Percentiles rank a stretch among this genome's conserved stretches.
These are phyloP conservation scores for Saccharomycopsis synnaedendra DNA, from an alignment of 805 yeast genomes.

Conservation along the genomic window DNA sequence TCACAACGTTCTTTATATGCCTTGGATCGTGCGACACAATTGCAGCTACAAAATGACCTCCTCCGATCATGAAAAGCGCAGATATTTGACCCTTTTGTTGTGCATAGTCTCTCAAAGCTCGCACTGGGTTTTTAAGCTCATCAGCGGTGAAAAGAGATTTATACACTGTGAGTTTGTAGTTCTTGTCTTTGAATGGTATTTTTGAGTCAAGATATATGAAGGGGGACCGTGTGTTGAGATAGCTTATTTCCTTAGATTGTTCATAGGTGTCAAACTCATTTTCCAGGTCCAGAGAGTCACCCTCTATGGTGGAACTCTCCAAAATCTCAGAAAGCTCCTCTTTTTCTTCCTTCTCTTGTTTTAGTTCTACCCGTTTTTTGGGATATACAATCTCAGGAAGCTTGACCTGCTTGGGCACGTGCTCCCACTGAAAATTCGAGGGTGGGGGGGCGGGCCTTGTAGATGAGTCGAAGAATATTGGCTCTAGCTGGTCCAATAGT, in stretches of 20 bases:
- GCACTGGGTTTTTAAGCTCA: constrained; percentile 37
- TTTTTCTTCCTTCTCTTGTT: constrained; percentile 7
- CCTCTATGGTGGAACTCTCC: no score
- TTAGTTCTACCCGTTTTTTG: constrained; percentile 16
- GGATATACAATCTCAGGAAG: constrained; percentile 1
- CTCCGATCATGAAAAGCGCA: constrained; percentile 88
- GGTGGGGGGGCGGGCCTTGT: constrained; percentile 24
- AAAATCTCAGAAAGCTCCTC: not conserved
- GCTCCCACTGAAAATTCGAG: not conserved
- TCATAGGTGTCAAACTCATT: not conserved
- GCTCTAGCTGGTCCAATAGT: constrained; percentile 34
- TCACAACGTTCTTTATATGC: constrained; percentile 44
- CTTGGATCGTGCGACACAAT: constrained; percentile 63
- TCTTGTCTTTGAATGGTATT: constrained; percentile 21
- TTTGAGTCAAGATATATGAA: constrained; percentile 39
- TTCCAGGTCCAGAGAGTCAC: not conserved
- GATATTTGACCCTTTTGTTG: constrained; percentile 30
- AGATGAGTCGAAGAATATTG: constrained; percentile 45
- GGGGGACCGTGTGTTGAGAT: constrained; percentile 60
- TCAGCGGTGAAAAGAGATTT: constrained; percentile 43
- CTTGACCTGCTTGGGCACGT: not conserved
- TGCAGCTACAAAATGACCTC: constrained; percentile 97
- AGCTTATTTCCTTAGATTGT: not conserved
- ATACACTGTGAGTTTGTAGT: constrained; percentile 51
- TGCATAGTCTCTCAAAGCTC: constrained; percentile 24